Percentiles rank a stretch among this genome's conserved stretches.
Conservation (phyloP, 129 eudicot genomes). For the Lonicera japonica region DNA sequence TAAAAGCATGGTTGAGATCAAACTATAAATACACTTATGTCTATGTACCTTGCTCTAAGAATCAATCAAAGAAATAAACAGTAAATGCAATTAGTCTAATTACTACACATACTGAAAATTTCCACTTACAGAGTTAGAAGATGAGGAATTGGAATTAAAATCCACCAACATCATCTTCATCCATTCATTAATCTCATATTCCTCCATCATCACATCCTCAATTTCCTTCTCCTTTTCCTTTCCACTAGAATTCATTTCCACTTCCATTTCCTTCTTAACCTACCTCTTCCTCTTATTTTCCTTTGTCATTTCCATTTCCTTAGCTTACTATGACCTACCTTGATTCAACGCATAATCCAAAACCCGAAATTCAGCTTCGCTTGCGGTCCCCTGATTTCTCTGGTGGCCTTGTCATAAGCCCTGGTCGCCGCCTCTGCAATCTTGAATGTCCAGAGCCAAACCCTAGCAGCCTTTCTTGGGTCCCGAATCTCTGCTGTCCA, state of each 20-base stretch:
- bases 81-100: too few species aligned
- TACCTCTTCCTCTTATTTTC: conserved; percentile 6
- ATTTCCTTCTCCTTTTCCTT: conserved; percentile 20
- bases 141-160: conserved; percentile 5
- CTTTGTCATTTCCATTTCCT: too few species aligned
- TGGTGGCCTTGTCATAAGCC: conserved; percentile 60
- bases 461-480: conserved; percentile 62
- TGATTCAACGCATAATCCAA: conserved; percentile 18
- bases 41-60: neutral
- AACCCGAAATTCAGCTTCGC: conserved; percentile 63
- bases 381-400: conserved; percentile 62
- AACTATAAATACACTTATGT: too few species aligned
- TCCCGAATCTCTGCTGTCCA: conserved; percentile 84
- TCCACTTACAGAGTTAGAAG: conserved; percentile 47
- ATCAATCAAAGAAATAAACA: neutral
- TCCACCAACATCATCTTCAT: conserved; percentile 47
- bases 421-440: conserved; percentile 72
- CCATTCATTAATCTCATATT: conserved; percentile 57
- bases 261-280: conserved; percentile 1
- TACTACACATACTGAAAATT: conserved; percentile 31
- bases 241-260: conserved; percentile 13
- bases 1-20: too few species aligned
- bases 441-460: conserved; percentile 76
- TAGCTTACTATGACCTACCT: neutral
- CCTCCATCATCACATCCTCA: conserved; percentile 30